Conservation (phyloP, 2,329 filamentous ascomycete species). For the Nemania abortiva region DNA sequence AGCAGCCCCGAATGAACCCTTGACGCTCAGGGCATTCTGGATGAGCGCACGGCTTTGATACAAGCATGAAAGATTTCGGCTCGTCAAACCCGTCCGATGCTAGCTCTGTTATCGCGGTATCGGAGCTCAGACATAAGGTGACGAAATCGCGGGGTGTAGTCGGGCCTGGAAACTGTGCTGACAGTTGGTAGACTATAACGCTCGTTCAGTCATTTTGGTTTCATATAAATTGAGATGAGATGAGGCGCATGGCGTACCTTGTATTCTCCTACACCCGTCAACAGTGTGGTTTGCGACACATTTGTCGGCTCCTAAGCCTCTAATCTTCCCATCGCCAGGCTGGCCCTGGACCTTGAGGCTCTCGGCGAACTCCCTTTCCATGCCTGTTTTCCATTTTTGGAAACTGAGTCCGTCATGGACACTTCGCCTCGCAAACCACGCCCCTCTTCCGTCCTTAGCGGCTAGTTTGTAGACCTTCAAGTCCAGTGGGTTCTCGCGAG, state of each 20-base stretch:
- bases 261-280: slow-evolving; percentile 70
- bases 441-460: slow-evolving; percentile 82
- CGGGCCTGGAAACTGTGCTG: slow-evolving; percentile 89
- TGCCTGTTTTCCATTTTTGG: slow-evolving; percentile 79
- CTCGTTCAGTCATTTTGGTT: slow-evolving; percentile 30
- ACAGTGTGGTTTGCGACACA: slow-evolving; percentile 73
- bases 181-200: slow-evolving; percentile 79
- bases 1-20: slow-evolving; percentile 85
- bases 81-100: slow-evolving; percentile 45
- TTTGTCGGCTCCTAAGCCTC: slow-evolving; percentile 87
- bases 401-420: slow-evolving; percentile 84
- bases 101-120: slow-evolving; percentile 58
- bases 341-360: slow-evolving; percentile 77
- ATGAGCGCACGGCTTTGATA: slow-evolving; percentile 87
- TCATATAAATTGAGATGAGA: background rate
- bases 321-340: slow-evolving; percentile 79
- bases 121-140: slow-evolving; percentile 78
- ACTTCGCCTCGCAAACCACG: slow-evolving; percentile 90
- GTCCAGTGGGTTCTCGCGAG: slow-evolving; percentile 79
- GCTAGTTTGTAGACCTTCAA: slow-evolving; percentile 84
- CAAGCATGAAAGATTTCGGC: slow-evolving; percentile 80
- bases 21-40: slow-evolving; percentile 75
- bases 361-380: slow-evolving; percentile 83
- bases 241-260: slow-evolving; percentile 61
- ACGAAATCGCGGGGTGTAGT: slow-evolving; percentile 91